Evolutionary conservation across 2,329 filamentous ascomycete genomes (phyloP).

Genomic region (Fusarium sp.): DNA sequence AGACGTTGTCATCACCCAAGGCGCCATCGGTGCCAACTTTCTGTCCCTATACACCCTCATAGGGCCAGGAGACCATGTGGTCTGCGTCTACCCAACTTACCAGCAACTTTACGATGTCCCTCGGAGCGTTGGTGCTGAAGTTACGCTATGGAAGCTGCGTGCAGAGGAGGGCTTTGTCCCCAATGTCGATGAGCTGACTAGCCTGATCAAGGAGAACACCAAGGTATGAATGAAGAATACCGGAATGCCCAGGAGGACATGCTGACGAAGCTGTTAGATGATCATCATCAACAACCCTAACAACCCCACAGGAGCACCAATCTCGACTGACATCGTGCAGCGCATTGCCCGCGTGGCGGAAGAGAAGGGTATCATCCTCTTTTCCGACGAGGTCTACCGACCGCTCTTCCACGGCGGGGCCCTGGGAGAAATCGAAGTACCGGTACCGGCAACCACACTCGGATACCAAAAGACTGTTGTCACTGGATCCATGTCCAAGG

Average conservation of each 20-base stretch:
- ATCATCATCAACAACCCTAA: slow-evolving; percentile 76
- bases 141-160: slow-evolving; percentile 79
- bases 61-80: slow-evolving; percentile 80
- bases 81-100: slow-evolving; percentile 89
- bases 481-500: slow-evolving; percentile 87
- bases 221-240: slow-evolving; percentile 62
- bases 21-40: slow-evolving; percentile 88
- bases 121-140: slow-evolving; percentile 77
- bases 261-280: slow-evolving; percentile 46
- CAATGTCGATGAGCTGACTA: slow-evolving; percentile 72
- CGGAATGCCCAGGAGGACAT: neutral
- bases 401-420: slow-evolving; percentile 78
- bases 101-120: slow-evolving; percentile 86
- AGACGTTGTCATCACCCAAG: slow-evolving; percentile 79
- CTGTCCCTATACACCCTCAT: slow-evolving; percentile 79
- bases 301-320: slow-evolving; percentile 81
- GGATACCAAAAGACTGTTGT: slow-evolving; percentile 77
- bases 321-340: slow-evolving; percentile 69
- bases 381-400: slow-evolving; percentile 85
- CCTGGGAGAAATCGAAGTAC: slow-evolving; percentile 63
- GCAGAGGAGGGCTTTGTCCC: slow-evolving; percentile 74
- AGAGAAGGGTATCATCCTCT: slow-evolving; percentile 71
- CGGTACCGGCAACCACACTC: slow-evolving; percentile 73
- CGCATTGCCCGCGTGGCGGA: slow-evolving; percentile 72
- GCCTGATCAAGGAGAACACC: slow-evolving; percentile 73